phyloP scores from a whole-genome alignment of 1,284 basidiomycete species.

The Sporisorium reilianum region DNA sequence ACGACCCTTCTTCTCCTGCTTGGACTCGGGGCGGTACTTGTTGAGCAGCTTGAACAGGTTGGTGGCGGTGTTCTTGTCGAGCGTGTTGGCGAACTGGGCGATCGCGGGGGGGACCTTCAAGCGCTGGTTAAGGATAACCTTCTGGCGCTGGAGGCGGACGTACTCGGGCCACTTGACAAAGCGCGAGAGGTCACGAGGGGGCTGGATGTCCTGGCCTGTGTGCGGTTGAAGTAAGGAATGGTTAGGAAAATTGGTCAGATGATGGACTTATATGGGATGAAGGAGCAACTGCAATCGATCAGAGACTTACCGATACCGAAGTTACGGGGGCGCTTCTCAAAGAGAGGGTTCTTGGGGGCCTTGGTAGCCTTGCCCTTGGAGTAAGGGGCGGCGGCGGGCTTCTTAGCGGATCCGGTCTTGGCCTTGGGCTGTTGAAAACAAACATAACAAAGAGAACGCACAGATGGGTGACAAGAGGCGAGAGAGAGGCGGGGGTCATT shows the following conservation, averaged over 20 bases:
- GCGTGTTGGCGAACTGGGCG: conserved; percentile 95
- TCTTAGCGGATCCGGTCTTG: conserved; percentile 65
- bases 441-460: conserved; percentile 9
- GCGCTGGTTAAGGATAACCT: conserved; percentile 97
- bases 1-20: conserved; percentile 98
- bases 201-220: conserved; percentile 92
- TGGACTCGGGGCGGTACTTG: conserved; percentile 93
- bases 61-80: conserved; percentile 99
- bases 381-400: conserved; percentile 65
- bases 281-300: not conserved
- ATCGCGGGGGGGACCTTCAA: conserved; percentile 99
- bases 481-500: conserved; percentile 59
- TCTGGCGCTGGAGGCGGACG: conserved; percentile 96
- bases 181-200: conserved; percentile 89
- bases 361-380: conserved; percentile 69
- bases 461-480: conserved; percentile 5
- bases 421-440: conserved; percentile 64
- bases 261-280: not conserved
- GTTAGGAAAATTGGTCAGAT: not conserved
- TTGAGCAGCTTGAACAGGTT: conserved; percentile 98
- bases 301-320: conserved; percentile 87
- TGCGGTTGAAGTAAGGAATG: not conserved
- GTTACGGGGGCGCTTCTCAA: conserved; percentile 89
- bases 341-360: conserved; percentile 91
- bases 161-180: conserved; percentile 99